Conservation (phyloP, 225 moss, liverwort and hornwort genomes). For the Pseudisothecium myosuroides region DNA sequence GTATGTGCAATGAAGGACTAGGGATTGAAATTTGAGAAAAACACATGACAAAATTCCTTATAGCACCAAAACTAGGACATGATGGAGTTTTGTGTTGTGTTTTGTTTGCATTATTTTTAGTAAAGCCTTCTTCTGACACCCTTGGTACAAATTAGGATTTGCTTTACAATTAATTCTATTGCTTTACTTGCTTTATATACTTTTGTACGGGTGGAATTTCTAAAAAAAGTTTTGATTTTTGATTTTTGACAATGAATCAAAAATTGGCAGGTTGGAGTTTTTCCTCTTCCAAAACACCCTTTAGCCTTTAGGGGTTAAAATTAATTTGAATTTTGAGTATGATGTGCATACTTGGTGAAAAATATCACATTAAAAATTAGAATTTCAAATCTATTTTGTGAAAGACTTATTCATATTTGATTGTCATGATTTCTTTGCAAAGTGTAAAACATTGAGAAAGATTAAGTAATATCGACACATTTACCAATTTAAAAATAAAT, state of each 20-base stretch:
- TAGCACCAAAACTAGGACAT: too few relatives aligned
- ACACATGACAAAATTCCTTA: too few relatives aligned
- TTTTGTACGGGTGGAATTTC: accelerated
- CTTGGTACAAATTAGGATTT: too few relatives aligned
- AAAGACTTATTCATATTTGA: too few relatives aligned
- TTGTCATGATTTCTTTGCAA: neutral
- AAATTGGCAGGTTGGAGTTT: neutral
- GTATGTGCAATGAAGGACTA: too few relatives aligned
- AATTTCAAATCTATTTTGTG: neutral
- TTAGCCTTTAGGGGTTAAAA: accelerated
- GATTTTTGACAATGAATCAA: too few relatives aligned
- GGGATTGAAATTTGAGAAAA: too few relatives aligned
- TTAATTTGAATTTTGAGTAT: neutral
- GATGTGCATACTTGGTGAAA: neutral
- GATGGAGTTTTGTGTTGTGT: too few relatives aligned
- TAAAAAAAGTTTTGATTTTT: neutral
- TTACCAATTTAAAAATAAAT: neutral
- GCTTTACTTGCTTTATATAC: neutral
- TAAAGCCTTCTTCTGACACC: too few relatives aligned
- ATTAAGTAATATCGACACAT: neutral
- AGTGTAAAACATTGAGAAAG: neutral
- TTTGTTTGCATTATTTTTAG: too few relatives aligned
- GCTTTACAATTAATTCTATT: too few relatives aligned
- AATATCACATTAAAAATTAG: neutral
- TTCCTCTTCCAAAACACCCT: neutral